Evolutionary conservation across 2,329 filamentous ascomycete genomes (phyloP).

Genomic region (Ustulina deusta): DNA sequence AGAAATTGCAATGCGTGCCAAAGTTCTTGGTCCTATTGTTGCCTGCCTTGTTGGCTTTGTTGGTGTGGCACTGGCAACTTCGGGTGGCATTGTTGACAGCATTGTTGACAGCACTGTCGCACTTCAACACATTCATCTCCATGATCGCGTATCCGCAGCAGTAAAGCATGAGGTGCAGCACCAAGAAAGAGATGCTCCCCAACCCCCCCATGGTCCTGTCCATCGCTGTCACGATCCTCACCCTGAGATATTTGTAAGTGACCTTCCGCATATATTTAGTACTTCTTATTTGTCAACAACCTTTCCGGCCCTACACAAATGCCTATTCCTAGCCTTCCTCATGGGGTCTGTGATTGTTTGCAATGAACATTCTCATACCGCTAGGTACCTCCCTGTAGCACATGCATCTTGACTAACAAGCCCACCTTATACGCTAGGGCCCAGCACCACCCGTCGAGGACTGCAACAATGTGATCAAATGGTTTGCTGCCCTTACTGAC

Average conservation of each 20-base stretch:
- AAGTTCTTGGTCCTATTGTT: neutral
- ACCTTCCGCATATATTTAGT: neutral
- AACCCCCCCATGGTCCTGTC: conserved; percentile 30
- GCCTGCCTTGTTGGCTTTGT: conserved; percentile 26
- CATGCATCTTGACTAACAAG: conserved; percentile 4
- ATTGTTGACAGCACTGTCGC: neutral
- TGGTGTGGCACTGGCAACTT: conserved; percentile 21
- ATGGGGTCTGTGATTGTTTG: conserved; percentile 5
- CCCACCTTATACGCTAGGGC: conserved; percentile 33
- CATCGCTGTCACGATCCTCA: conserved; percentile 43
- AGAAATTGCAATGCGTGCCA: conserved; percentile 25
- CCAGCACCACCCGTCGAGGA: conserved; percentile 46
- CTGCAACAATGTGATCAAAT: conserved; percentile 44
- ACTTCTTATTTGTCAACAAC: neutral
- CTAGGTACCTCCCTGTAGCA: neutral
- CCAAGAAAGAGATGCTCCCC: conserved; percentile 7
- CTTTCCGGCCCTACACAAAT: neutral
- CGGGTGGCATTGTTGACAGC: neutral
- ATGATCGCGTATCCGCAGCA: neutral
- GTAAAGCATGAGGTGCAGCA: neutral
- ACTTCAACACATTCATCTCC: conserved; percentile 17
- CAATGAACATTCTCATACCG: neutral
- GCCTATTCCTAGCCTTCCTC: neutral
- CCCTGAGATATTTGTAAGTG: conserved; percentile 41
- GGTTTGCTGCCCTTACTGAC: conserved; percentile 40